A percentile compares a stretch with the other conserved stretches of the same genome.
Evolutionary conservation across 768 basidiomycete species (phyloP).

Genomic region (Leucosporidium creatinivorum): DNA sequence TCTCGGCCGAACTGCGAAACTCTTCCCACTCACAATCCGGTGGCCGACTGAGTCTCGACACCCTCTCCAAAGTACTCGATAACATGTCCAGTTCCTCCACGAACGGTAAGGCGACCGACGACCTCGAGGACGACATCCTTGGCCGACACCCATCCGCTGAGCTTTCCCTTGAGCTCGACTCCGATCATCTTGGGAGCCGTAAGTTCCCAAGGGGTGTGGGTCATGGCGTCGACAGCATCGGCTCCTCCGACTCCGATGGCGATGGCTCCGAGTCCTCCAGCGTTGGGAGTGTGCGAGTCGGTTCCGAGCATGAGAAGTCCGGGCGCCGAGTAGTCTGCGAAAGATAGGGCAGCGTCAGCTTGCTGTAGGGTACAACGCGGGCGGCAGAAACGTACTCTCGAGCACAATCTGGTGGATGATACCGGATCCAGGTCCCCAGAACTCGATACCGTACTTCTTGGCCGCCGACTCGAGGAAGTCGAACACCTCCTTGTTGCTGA

Average conservation of each 20-base stretch:
- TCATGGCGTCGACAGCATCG: slow-evolving; percentile 96
- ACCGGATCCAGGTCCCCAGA: slow-evolving; percentile 85
- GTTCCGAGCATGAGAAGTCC: slow-evolving; percentile 46
- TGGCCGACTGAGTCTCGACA: slow-evolving; percentile 80
- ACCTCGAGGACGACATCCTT: slow-evolving; percentile 94
- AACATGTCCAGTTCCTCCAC: slow-evolving; percentile 91
- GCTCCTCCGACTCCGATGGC: slow-evolving; percentile 99
- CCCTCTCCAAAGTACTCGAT: slow-evolving; percentile 96
- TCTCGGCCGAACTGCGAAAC: neutral
- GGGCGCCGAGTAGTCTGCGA: slow-evolving; percentile 47
- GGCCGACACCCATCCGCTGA: slow-evolving; percentile 86
- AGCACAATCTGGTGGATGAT: slow-evolving; percentile 65
- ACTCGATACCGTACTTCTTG: slow-evolving; percentile 69
- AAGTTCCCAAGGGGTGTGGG: slow-evolving; percentile 94
- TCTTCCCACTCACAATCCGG: slow-evolving; percentile 50
- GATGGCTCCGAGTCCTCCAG: slow-evolving; percentile 89
- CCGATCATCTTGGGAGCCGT: slow-evolving; percentile 57
- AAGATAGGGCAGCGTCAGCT: slow-evolving; percentile 20
- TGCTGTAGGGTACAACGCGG: neutral
- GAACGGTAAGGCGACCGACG: slow-evolving; percentile 86
- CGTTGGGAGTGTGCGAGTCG: slow-evolving; percentile 98
- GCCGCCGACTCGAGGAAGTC: slow-evolving; percentile 68
- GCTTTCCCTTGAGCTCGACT: slow-evolving; percentile 74
- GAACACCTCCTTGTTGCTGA: slow-evolving; percentile 90
- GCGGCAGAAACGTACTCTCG: neutral